phyloP scores from a whole-genome alignment of 805 yeast species.

The Hermanozyma aechmeae region DNA sequence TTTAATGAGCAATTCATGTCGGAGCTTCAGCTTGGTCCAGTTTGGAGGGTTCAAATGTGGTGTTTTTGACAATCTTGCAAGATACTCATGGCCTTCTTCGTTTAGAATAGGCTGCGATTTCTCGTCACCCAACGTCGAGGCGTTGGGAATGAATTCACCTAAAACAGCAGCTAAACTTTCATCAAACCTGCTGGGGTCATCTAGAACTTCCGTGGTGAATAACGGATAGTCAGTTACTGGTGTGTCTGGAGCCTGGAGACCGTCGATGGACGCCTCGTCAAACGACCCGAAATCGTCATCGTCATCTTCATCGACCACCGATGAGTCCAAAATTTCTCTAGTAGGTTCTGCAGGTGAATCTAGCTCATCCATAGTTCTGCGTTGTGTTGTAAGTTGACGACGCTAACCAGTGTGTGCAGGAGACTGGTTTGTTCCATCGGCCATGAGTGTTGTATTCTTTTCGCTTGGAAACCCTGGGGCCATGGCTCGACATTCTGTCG shows the following conservation, averaged over 20 bases:
- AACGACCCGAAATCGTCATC: slow-evolving; percentile 32
- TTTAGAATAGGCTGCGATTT: too few relatives aligned
- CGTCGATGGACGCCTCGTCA: slow-evolving; percentile 24
- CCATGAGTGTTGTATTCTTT: slow-evolving; percentile 15
- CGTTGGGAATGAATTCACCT: too few relatives aligned
- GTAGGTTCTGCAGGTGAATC: background rate
- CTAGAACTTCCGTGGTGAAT: too few relatives aligned
- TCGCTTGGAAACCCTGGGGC: slow-evolving; percentile 35
- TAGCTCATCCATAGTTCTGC: too few relatives aligned
- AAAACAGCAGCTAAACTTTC: too few relatives aligned
- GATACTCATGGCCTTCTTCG: slow-evolving; percentile 30
- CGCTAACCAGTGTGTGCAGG: too few relatives aligned
- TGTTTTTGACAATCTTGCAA: slow-evolving; percentile 36
- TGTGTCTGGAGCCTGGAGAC: slow-evolving; percentile 6
- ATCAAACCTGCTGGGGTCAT: too few relatives aligned
- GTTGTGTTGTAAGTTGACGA: too few relatives aligned
- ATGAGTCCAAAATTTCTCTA: background rate
- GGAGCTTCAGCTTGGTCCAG: slow-evolving; percentile 61
- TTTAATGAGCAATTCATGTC: slow-evolving; percentile 52
- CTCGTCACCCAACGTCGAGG: too few relatives aligned
- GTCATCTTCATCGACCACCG: slow-evolving; percentile 11
- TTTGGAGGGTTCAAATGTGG: slow-evolving; percentile 50
- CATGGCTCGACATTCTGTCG: slow-evolving; percentile 29
- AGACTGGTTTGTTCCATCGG: too few relatives aligned
- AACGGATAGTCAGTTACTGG: too few relatives aligned